A percentile compares a stretch with the other conserved stretches of the same genome.
Evolutionary conservation across 2,329 filamentous ascomycete genomes (phyloP).

Genomic region (Fusarium nanum): DNA sequence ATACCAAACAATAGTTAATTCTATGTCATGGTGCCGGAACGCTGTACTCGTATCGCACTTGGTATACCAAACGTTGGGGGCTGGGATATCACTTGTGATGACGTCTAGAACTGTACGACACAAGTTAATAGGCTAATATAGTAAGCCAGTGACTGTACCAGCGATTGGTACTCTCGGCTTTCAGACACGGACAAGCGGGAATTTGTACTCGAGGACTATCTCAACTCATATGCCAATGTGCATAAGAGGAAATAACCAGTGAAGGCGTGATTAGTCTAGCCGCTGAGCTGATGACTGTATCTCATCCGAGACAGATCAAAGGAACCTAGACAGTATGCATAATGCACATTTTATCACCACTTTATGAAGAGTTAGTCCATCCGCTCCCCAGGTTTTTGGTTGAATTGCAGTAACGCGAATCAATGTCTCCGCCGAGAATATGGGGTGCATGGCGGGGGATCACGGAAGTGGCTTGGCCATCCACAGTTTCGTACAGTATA

Average conservation of each 20-base stretch:
- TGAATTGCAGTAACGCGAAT: neutral
- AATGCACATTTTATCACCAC: constrained; percentile 13
- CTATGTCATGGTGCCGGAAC: neutral
- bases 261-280: constrained; percentile 9
- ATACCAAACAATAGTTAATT: constrained; percentile 4
- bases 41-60: neutral
- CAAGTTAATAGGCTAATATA: neutral
- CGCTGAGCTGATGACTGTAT: constrained; percentile 16
- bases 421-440: constrained; percentile 36
- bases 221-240: constrained; percentile 6
- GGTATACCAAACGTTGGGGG: neutral
- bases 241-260: constrained; percentile 11
- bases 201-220: neutral
- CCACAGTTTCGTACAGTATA: constrained; percentile 9
- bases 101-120: neutral
- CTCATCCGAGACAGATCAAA: neutral
- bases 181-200: constrained; percentile 25
- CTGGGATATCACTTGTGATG: constrained; percentile 3
- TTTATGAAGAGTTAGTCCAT: neutral
- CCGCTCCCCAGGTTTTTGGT: constrained; percentile 7
- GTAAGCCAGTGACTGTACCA: neutral
- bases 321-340: neutral
- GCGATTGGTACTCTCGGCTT: constrained; percentile 11
- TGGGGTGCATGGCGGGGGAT: constrained; percentile 36
- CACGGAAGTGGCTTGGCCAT: constrained; percentile 32